Conservation (phyloP, 257 asterid species). For the Petunia axillaris region DNA sequence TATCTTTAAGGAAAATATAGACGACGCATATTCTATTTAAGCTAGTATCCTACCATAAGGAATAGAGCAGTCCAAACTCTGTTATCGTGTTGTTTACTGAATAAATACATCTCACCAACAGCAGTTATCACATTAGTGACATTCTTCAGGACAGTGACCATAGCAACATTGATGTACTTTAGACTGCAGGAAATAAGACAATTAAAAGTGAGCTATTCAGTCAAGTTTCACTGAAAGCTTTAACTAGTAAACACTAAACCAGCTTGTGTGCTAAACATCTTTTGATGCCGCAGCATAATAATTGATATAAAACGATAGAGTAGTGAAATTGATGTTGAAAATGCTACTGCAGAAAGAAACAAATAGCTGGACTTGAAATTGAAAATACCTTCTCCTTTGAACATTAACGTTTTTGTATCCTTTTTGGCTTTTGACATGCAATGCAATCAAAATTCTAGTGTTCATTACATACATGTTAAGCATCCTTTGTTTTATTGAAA, state of each 20-base stretch:
- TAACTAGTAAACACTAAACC: background rate
- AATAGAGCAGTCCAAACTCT: constrained; percentile 97
- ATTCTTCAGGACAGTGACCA: constrained; percentile 99
- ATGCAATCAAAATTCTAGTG: background rate
- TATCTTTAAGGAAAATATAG: background rate
- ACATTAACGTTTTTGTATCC: background rate
- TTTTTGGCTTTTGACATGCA: background rate
- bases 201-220: constrained; percentile 6
- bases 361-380: constrained; percentile 2
- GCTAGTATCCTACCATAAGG: constrained; percentile 66
- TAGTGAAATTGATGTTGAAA: background rate
- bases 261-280: background rate
- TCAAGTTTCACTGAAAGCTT: background rate
- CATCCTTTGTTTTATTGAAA: constrained; percentile 4
- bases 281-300: background rate
- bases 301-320: background rate
- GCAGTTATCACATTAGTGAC: constrained; percentile 97
- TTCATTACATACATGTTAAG: constrained; percentile 11
- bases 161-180: constrained; percentile 88
- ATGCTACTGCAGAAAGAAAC: background rate
- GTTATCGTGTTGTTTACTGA: constrained; percentile 87
- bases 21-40: background rate
- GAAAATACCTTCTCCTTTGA: background rate
- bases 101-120: constrained; percentile 92
- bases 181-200: constrained; percentile 57